Conservation (phyloP, 176 grass and related monocot species). For the Coix lacrymajobi region DNA sequence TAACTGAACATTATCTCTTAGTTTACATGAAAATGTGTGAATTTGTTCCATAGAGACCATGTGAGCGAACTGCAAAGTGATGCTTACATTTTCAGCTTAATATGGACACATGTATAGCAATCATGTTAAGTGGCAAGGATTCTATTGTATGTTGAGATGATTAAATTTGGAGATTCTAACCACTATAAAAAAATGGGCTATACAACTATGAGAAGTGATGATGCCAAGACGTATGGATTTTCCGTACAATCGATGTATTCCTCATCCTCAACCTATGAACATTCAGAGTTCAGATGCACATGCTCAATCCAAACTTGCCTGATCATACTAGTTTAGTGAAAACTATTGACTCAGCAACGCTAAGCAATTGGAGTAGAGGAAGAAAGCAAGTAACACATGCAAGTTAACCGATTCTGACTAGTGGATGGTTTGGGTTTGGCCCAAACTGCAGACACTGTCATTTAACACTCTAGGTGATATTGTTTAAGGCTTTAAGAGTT, state of each 20-base stretch:
- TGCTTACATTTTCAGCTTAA: background rate
- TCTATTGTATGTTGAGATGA: background rate
- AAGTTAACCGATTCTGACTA: background rate
- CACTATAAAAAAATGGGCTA: background rate
- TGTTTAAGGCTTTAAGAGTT: conserved; percentile 7
- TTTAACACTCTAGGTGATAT: background rate
- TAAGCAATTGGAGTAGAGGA: background rate
- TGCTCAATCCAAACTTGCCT: background rate
- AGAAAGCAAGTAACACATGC: background rate
- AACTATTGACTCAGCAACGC: background rate
- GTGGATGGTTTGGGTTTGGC: background rate
- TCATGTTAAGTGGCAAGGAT: background rate
- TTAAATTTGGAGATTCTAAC: background rate
- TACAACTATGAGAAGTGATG: conserved; percentile 7
- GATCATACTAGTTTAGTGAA: background rate
- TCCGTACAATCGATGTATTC: background rate
- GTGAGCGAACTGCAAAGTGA: background rate
- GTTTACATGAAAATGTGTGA: background rate
- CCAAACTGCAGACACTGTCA: background rate
- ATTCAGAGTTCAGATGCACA: background rate
- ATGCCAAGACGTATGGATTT: background rate
- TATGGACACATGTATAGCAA: background rate
- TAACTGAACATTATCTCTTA: background rate
- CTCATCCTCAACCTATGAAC: background rate
- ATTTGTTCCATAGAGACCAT: background rate